Evolutionary conservation across 306 rosid species (phyloP).

Genomic region (Acacia melanoxylon): DNA sequence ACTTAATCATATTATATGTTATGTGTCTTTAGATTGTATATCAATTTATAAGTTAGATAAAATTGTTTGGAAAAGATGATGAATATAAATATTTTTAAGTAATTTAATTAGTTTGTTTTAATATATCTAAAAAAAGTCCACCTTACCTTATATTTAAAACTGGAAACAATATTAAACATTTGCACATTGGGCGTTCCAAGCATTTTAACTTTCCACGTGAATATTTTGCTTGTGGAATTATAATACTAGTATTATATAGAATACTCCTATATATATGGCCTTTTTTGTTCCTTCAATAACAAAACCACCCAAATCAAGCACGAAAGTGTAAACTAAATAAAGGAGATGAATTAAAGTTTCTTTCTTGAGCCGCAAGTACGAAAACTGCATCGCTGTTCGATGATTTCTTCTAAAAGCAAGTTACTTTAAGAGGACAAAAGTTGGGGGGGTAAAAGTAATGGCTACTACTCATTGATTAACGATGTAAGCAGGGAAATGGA

Average conservation of each 20-base stretch:
- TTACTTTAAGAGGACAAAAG: conserved; percentile 33
- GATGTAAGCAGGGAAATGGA: conserved; percentile 40
- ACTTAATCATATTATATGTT: too few species aligned
- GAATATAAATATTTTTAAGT: too few species aligned
- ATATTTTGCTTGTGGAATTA: conserved; percentile 3
- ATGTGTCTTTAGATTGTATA: too few species aligned
- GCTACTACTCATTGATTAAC: conserved; percentile 20
- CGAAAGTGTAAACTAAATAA: not conserved
- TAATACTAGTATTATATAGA: not conserved
- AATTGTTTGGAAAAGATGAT: too few species aligned
- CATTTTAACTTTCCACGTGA: not conserved
- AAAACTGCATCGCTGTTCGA: conserved; percentile 7
- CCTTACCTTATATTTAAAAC: too few species aligned
- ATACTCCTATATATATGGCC: not conserved
- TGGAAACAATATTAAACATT: not conserved
- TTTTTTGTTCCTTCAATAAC: not conserved
- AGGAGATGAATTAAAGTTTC: not conserved
- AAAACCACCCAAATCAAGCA: conserved; percentile 13
- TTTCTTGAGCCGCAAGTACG: conserved; percentile 26
- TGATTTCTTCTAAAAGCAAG: conserved; percentile 30
- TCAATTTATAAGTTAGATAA: too few species aligned
- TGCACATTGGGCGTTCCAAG: not conserved
- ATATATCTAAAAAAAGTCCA: too few species aligned
- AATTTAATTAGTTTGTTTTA: too few species aligned
- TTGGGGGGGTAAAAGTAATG: conserved; percentile 32